These are phyloP conservation scores for Dryas drummondii DNA, from an alignment of 306 rosid species.

Conservation along the genomic window DNA sequence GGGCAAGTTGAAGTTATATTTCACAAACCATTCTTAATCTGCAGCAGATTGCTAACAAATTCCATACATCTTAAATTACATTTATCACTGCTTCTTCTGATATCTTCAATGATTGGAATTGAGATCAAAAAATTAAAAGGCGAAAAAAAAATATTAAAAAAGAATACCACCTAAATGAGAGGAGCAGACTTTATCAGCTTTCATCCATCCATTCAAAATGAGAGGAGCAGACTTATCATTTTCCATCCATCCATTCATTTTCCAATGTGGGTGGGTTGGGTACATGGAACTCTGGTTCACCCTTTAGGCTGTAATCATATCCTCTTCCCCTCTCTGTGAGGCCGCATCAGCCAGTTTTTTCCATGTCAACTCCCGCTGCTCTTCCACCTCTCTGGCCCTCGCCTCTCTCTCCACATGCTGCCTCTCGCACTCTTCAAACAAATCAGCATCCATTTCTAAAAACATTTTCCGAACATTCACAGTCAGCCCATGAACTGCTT, in stretches of 20 bases:
- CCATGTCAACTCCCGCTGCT: conserved; percentile 73
- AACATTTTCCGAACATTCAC: conserved; percentile 90
- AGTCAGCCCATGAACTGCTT: conserved; percentile 84
- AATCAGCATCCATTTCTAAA: conserved; percentile 82
- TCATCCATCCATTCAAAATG: conserved; percentile 35
- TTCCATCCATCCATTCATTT: conserved; percentile 39
- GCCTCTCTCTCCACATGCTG: conserved; percentile 61
- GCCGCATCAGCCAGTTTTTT: conserved; percentile 84
- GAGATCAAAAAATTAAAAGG: conserved; percentile 37
- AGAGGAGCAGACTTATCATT: conserved; percentile 37
- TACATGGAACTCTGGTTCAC: neutral
- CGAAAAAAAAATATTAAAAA: conserved; percentile 41
- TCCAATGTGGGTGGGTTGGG: neutral
- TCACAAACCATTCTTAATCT: conserved; percentile 58
- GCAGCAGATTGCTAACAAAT: conserved; percentile 57
- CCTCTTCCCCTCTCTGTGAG: conserved; percentile 48
- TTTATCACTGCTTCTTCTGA: conserved; percentile 52
- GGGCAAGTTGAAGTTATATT: conserved; percentile 43
- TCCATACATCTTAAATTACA: conserved; percentile 56
- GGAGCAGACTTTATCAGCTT: conserved; percentile 38
- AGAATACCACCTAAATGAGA: conserved; percentile 50
- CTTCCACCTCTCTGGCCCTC: conserved; percentile 56
- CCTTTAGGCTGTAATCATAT: conserved; percentile 49
- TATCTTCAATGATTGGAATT: conserved; percentile 41
- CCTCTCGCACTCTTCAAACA: conserved; percentile 87